Evolutionary conservation across 208 protist genomes (phyloP).

Genomic region (Giardia duodenalis): DNA sequence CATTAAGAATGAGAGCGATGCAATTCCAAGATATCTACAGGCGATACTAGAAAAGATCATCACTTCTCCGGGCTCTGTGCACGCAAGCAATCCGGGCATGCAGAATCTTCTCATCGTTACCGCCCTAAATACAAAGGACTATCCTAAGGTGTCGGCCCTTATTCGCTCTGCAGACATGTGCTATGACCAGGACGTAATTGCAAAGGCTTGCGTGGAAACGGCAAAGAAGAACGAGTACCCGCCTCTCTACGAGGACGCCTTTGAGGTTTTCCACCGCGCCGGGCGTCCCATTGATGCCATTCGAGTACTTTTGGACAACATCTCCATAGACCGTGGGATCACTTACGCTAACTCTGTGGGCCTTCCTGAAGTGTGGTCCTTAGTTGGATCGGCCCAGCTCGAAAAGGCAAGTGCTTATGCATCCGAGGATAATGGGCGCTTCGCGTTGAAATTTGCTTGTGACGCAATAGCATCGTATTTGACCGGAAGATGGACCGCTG

Average conservation of each 20-base stretch:
- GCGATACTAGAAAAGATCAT: conserved; percentile 98
- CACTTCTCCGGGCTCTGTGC: conserved; percentile 45
- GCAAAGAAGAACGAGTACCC: conserved; percentile 73
- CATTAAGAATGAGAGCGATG: conserved; percentile 54
- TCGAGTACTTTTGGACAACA: conserved; percentile 81
- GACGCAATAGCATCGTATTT: conserved; percentile 46
- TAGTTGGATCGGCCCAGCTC: conserved; percentile 80
- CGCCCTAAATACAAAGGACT: conserved; percentile 72
- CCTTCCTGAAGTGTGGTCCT: conserved; percentile 69
- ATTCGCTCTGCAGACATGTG: conserved; percentile 75
- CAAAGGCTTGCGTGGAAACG: conserved; percentile 93
- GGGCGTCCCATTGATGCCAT: conserved; percentile 80
- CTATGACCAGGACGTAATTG: conserved; percentile 83
- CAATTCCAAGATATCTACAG: conserved; percentile 94
- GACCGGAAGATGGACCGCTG: not conserved
- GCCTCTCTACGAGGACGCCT: conserved; percentile 89
- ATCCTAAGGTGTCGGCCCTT: conserved; percentile 35
- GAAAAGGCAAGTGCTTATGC: conserved; percentile 65
- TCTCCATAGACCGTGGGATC: conserved; percentile 70
- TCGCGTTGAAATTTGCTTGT: conserved; percentile 77
- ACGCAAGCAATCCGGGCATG: conserved; percentile 86
- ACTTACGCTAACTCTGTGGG: conserved; percentile 79
- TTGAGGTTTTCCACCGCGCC: conserved; percentile 86
- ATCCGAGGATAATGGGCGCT: conserved; percentile 86
- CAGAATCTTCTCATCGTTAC: conserved; percentile 99